phyloP scores from a whole-genome alignment of 177 flowering plant genomes.

The Telopea speciosissima region DNA sequence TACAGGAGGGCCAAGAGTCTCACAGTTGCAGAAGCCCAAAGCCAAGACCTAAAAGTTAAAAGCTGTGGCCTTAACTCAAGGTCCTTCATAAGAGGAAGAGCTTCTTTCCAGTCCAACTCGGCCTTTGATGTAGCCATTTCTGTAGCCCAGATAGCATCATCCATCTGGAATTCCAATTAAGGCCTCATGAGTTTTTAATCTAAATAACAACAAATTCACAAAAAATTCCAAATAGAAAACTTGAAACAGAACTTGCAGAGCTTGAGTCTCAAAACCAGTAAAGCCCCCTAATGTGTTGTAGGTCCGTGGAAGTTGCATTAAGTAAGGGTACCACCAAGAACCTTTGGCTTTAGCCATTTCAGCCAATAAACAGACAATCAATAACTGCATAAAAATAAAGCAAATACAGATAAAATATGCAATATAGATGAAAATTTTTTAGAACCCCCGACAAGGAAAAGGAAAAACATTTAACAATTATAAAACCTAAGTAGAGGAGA shows the following conservation, averaged over 20 bases:
- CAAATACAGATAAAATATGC: neutral
- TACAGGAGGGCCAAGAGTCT: slow-evolving; percentile 19
- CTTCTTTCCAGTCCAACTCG: slow-evolving; percentile 65
- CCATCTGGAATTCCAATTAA: slow-evolving; percentile 45
- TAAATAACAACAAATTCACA: neutral
- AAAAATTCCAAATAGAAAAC: neutral
- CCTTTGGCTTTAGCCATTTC: slow-evolving; percentile 69
- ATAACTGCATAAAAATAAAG: slow-evolving; percentile 35
- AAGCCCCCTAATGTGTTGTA: slow-evolving; percentile 59
- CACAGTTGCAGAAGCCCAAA: slow-evolving; percentile 94
- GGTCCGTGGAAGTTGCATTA: slow-evolving; percentile 57
- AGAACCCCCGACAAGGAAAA: neutral
- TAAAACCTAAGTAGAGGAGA: slow-evolving; percentile 65
- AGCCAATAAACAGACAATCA: slow-evolving; percentile 58
- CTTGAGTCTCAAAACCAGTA: slow-evolving; percentile 53
- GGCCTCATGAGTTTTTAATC: neutral
- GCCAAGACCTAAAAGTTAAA: slow-evolving; percentile 64
- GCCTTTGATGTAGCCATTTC: slow-evolving; percentile 60
- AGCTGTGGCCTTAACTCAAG: slow-evolving; percentile 53
- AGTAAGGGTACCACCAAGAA: slow-evolving; percentile 75
- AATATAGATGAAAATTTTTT: neutral
- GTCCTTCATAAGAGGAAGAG: slow-evolving; percentile 44
- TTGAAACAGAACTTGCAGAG: slow-evolving; percentile 65
- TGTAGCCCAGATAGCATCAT: slow-evolving; percentile 76
- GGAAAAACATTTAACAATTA: neutral